Evolutionary conservation across 345 rosid genomes (phyloP), one percentile per base, ranked within the genome.

Genomic region (Hibiscus syriacus): DNA sequence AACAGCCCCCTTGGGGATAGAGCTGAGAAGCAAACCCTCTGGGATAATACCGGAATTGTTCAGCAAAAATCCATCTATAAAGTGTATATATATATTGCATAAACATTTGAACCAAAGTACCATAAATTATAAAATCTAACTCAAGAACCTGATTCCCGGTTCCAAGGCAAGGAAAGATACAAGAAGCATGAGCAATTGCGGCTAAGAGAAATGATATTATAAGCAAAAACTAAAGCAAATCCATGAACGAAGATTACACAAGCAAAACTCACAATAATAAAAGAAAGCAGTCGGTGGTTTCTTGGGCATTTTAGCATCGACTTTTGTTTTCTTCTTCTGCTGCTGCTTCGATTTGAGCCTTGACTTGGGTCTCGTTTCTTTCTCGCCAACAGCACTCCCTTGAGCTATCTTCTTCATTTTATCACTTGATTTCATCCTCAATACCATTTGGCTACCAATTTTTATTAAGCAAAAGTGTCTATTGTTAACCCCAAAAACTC

Each of bases 281-380:
- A 92, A 92, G 79, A 92, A 92, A 41, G 93, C 97, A 64, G 97
- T 92, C 7, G 97, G 89, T 50, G 97, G 97, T 72, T 92, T 90
- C 85, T 92, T 92, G 1, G 98, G 98, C 79, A 71, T 90, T 74
- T 81, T 80, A 55, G 84, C 78, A 41, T 85, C 89, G 26, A 74
- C 11, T 79, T 84, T 85, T 60, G 5, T 17, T 1, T 34, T 36
- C 69, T 83, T 81, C 78, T 79, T 83, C 78, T 78, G 78, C 71
- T n/a, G n/a, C n/a, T 55, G 73, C 50, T 59, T 82, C 52, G 68
- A 4, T 70, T 73, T 60, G 17, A 34, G 57, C 6, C 67, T 73
- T 80, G 38, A 63, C 54, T 43, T 63, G 36, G 54, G 16, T 26
- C 36, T 43, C 67, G 2, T 26, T 63, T 63, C 67, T 16, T 22